These are phyloP conservation scores for Nadsonia commutata DNA, from an alignment of 1,139 yeast species.

Conservation along the genomic window DNA sequence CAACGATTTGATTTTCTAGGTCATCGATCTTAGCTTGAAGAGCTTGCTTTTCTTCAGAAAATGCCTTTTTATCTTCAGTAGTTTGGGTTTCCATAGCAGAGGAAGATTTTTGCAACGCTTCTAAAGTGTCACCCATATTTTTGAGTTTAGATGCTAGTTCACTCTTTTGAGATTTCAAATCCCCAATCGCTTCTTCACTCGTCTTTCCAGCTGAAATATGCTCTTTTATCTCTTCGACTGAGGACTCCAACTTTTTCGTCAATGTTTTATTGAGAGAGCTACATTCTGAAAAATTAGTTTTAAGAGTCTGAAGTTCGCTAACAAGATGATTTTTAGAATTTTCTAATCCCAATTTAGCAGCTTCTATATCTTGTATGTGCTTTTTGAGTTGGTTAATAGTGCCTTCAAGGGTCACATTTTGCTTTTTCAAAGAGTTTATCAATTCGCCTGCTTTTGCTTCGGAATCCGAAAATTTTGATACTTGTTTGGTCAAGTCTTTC, in stretches of 20 bases:
- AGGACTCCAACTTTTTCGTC: constrained; percentile 19
- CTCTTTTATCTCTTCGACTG: constrained; percentile 18
- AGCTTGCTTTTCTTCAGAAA: not conserved
- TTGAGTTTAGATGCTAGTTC: constrained; percentile 5
- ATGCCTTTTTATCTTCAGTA: not conserved
- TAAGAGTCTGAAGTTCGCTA: constrained; percentile 13
- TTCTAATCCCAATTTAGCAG: constrained; percentile 5
- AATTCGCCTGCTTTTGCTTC: not conserved
- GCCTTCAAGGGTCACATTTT: constrained; percentile 6
- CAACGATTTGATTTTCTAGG: not conserved
- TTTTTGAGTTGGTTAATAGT: constrained; percentile 5
- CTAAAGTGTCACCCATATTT: not conserved
- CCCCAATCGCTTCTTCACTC: constrained; percentile 11
- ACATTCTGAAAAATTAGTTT: constrained; percentile 13
- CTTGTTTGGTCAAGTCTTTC: constrained; percentile 11
- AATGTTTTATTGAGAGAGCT: constrained; percentile 18
- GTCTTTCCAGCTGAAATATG: constrained; percentile 11
- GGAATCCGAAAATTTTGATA: not conserved
- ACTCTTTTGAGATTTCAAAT: constrained; percentile 9
- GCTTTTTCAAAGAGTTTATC: constrained; percentile 1
- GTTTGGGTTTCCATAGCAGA: not conserved
- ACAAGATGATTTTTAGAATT: constrained; percentile 4
- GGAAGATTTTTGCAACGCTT: not conserved
- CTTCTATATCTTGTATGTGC: constrained; percentile 8
- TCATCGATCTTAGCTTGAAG: constrained; percentile 2